Evolutionary conservation across 2,329 filamentous ascomycete species (phyloP), one percentile per base, ranked within the genome.

Genomic region (Trichoderma atroviride): DNA sequence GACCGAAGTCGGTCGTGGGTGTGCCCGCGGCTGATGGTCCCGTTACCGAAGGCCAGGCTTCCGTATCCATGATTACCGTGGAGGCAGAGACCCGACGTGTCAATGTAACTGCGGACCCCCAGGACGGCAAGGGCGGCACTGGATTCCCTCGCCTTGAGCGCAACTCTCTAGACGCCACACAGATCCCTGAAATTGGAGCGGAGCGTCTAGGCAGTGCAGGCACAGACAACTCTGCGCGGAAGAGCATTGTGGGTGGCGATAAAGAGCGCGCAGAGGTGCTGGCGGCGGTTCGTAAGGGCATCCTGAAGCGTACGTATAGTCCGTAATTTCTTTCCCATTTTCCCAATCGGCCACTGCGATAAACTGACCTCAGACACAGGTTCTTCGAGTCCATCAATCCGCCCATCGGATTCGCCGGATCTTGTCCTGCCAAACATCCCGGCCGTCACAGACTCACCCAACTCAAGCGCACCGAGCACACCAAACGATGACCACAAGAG

Each of bases 61-160:
- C 94, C 71, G 92, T 99, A 1, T 97, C 96, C 0, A 96, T 97
- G 89, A 91, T 99, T 63, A 98, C 93, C 10, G 94, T 96, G 5
- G 96, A 99, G 81, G 96, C 95, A 1, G 95, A 98, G 81, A 87
- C 93, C 64, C 92, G 96, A 74, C 90, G 83, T 71, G 90, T 96
- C 70, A 94, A 96, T 74, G 90, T 94, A 57, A 93, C 91, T 69
- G 84, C 86, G 1, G 87, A 92, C 71, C 88, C 90, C 1, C 86
- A 89, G 72, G 89, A 88, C 55, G 92, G 89, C 55, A 94, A 83
- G 61, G 89, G 88, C 56, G 92, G 89, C 53, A 94, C 92, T 24
- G 91, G 91, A 4, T 97, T 94, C 75, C 94, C 94, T 31, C 93
- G 91, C 75, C 83, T 97, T 29, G 94, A 97, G 80, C 86, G 89